A percentile compares a stretch with the other conserved stretches of the same genome.
phyloP scores from a whole-genome alignment of 1,139 yeast genomes.

The Taphrina communis region DNA sequence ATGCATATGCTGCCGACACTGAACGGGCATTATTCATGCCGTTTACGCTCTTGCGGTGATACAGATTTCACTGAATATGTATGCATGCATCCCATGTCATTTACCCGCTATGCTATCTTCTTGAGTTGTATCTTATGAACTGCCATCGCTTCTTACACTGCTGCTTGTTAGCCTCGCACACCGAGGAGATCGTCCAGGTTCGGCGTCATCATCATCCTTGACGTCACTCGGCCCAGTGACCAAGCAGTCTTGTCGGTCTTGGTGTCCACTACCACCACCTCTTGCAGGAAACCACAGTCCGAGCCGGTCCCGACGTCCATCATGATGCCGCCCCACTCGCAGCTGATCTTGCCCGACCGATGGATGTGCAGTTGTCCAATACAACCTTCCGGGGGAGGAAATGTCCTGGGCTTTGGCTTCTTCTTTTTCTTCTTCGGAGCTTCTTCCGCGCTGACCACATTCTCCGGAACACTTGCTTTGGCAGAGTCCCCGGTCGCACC shows the following conservation, averaged over 20 bases:
- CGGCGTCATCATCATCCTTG: constrained; percentile 65
- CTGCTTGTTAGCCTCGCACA: background rate
- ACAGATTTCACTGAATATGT: no score
- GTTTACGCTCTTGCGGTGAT: no score
- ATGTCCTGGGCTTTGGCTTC: constrained; percentile 36
- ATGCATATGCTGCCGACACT: no score
- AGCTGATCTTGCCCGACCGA: constrained; percentile 77
- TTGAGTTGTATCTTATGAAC: no score
- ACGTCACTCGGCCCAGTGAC: constrained; percentile 67
- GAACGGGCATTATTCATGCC: no score
- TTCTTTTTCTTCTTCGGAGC: constrained; percentile 27
- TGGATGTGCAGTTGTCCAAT: constrained; percentile 78
- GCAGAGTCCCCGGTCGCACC: background rate
- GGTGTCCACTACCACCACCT: constrained; percentile 66
- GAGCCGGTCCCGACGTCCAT: constrained; percentile 80
- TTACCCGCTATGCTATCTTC: background rate
- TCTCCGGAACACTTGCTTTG: background rate
- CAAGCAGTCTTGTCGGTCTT: constrained; percentile 58
- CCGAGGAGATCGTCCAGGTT: constrained; percentile 45
- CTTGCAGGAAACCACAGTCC: constrained; percentile 73
- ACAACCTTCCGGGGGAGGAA: constrained; percentile 58
- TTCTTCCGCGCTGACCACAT: background rate
- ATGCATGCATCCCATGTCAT: no score
- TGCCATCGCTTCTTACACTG: background rate
- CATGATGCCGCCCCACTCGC: constrained; percentile 71